Conservation (phyloP, 352 stramenopile genomes). For the Globisporangium ultimum region DNA sequence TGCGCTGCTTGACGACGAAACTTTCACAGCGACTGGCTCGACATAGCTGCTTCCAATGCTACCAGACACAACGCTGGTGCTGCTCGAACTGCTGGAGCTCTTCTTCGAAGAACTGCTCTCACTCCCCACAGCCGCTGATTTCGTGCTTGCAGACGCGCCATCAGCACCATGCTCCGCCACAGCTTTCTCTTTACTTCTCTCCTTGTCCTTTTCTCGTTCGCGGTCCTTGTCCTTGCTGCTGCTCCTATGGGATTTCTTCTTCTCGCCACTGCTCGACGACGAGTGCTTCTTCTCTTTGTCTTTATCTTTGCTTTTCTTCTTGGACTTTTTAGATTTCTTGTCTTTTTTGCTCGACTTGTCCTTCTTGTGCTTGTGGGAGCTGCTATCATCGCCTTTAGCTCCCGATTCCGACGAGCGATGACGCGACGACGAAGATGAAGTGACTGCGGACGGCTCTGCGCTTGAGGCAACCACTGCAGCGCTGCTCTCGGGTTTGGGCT, state of each 20-base stretch:
- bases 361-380: conserved; percentile 47
- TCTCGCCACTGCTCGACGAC: conserved; percentile 25
- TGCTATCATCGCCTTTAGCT: conserved; percentile 16
- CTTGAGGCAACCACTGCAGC: neutral
- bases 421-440: conserved; percentile 7
- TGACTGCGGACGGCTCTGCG: neutral
- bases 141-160: neutral
- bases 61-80: neutral
- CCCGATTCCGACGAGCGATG: conserved; percentile 9
- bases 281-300: conserved; percentile 29
- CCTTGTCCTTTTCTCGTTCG: conserved; percentile 20
- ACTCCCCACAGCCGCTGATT: neutral
- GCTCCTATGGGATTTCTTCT: conserved; percentile 43
- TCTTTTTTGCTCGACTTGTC: conserved; percentile 34
- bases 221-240: conserved; percentile 22
- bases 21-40: neutral
- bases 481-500: conserved; percentile 16
- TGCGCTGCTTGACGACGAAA: neutral
- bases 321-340: conserved; percentile 74
- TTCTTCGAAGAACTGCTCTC: conserved; percentile 4
- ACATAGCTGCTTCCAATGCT: neutral
- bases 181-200: conserved; percentile 22
- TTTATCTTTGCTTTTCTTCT: conserved; percentile 47
- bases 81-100: conserved; percentile 11
- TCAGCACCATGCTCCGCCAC: neutral